These are phyloP conservation scores for Handroanthus guayacan DNA, from an alignment of 257 asterid species.

Conservation along the genomic window DNA sequence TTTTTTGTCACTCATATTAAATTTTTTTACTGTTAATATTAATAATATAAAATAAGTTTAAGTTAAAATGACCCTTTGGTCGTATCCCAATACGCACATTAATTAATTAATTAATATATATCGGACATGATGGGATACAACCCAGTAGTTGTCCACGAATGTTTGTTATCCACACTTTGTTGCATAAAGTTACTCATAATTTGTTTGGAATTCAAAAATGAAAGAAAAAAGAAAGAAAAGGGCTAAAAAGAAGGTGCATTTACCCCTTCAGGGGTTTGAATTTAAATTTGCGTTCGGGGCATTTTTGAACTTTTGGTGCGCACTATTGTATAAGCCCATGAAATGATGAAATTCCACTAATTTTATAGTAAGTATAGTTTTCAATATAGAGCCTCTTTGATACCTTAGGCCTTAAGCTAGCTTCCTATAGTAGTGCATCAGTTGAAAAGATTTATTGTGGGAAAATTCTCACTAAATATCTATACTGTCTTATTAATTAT, in stretches of 20 bases:
- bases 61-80: background rate
- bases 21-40: background rate
- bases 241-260: background rate
- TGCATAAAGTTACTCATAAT: background rate
- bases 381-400: background rate
- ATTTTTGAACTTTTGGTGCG: background rate
- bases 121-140: too few species aligned
- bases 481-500: too few species aligned
- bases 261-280: constrained; percentile 17
- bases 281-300: background rate
- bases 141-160: too few species aligned
- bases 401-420: constrained; percentile 36
- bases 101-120: too few species aligned
- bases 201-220: background rate
- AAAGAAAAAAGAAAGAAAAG: background rate
- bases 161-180: background rate
- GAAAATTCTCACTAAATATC: too few species aligned
- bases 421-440: background rate
- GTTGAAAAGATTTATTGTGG: background rate
- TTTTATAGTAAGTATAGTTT: background rate
- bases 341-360: background rate
- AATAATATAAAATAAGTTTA: background rate
- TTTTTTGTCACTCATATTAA: too few species aligned
- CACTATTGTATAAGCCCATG: background rate
- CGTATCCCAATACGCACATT: too few species aligned